Conservation (phyloP, 495 filamentous ascomycete species). For the Beverwykella pulmonaria region DNA sequence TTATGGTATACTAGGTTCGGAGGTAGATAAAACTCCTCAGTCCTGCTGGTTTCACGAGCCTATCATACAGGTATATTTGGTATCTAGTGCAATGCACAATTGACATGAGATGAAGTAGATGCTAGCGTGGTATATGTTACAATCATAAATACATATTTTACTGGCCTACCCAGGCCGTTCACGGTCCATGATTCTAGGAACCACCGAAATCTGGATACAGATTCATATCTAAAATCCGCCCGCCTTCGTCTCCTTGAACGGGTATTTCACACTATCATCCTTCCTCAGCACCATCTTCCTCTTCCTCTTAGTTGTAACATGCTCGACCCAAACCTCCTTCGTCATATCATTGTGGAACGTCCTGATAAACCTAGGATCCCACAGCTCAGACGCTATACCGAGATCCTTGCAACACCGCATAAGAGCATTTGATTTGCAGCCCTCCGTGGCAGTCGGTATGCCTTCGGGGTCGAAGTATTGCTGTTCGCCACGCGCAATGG, state of each 20-base stretch:
- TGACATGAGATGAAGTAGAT: neutral
- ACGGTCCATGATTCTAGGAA: too few species aligned
- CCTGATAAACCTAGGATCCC: slow-evolving; percentile 92
- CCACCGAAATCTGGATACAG: too few species aligned
- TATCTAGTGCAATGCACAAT: neutral
- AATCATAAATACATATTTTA: neutral
- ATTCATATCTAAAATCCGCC: neutral
- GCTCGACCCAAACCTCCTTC: slow-evolving; percentile 79
- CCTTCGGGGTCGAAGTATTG: slow-evolving; percentile 90
- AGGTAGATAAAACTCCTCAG: neutral
- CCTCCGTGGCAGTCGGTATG: slow-evolving; percentile 95
- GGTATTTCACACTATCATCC: slow-evolving; percentile 77
- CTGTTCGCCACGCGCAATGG: slow-evolving; percentile 91
- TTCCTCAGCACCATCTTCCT: slow-evolving; percentile 85
- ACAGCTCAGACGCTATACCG: slow-evolving; percentile 90
- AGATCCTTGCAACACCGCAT: slow-evolving; percentile 98
- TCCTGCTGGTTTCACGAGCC: neutral
- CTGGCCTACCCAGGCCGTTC: neutral
- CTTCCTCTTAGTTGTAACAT: slow-evolving; percentile 82
- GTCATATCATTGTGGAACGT: slow-evolving; percentile 67
- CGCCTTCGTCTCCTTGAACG: slow-evolving; percentile 66
- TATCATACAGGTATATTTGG: neutral
- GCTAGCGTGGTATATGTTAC: neutral
- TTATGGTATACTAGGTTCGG: neutral
- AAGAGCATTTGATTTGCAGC: slow-evolving; percentile 94